Conservation (phyloP, 164 flowering plant genomes). For the Houttuynia cordata region DNA sequence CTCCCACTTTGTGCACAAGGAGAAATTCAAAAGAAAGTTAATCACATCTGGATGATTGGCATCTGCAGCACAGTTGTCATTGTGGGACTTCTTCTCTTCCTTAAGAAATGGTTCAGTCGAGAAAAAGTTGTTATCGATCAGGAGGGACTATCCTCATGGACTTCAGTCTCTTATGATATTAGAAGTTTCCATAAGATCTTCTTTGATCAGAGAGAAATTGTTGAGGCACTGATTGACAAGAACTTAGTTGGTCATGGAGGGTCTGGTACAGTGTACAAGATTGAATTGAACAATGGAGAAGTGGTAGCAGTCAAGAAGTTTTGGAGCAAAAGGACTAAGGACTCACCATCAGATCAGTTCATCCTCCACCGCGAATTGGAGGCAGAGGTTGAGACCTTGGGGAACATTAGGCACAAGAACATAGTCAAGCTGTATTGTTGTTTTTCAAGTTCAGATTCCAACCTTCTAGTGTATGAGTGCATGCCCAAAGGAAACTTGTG, state of each 20-base stretch:
- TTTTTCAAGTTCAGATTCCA: conserved; percentile 56
- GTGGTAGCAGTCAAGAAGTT: conserved; percentile 78
- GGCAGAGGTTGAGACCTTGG: conserved; percentile 87
- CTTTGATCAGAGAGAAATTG: conserved; percentile 54
- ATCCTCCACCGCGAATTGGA: conserved; percentile 48
- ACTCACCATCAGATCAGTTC: conserved; percentile 32
- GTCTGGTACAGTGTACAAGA: conserved; percentile 78
- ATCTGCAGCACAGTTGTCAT: too few relatives aligned
- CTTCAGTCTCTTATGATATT: conserved; percentile 51
- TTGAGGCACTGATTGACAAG: conserved; percentile 60
- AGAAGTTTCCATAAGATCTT: conserved; percentile 66
- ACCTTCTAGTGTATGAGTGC: conserved; percentile 76
- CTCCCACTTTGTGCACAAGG: too few relatives aligned
- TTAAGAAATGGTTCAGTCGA: conserved; percentile 34
- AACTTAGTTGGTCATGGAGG: conserved; percentile 94
- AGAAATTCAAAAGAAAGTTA: too few relatives aligned
- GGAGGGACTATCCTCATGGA: conserved; percentile 34
- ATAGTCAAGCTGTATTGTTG: conserved; percentile 79
- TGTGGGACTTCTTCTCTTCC: conserved; percentile 40
- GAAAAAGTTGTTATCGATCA: conserved; percentile 28
- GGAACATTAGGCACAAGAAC: conserved; percentile 87
- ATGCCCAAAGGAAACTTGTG: conserved; percentile 96
- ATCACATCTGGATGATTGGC: too few relatives aligned
- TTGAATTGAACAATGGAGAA: conserved; percentile 57
- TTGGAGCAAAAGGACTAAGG: conserved; percentile 55